A percentile compares a stretch with the other conserved stretches of the same genome.
Conservation (phyloP, 805 yeast genomes). For the Candida tammaniensis region DNA sequence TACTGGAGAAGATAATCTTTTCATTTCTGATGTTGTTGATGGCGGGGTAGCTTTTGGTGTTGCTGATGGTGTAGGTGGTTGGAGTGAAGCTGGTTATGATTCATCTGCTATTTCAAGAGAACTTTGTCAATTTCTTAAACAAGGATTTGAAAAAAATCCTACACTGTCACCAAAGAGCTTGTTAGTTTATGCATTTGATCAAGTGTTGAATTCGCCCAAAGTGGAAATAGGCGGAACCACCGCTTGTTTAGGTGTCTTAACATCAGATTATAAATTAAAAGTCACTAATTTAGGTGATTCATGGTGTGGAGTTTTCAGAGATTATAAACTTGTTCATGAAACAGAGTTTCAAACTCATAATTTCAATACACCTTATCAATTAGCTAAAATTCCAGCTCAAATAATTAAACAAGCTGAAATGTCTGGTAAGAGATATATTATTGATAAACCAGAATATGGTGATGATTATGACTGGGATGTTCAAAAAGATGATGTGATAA, state of each 20-base stretch:
- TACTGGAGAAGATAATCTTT: constrained; percentile 76
- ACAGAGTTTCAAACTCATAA: constrained; percentile 80
- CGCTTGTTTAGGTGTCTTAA: constrained; percentile 76
- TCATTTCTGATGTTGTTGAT: constrained; percentile 41
- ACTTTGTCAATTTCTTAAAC: constrained; percentile 57
- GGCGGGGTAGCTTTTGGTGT: constrained; percentile 65
- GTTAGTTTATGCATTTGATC: constrained; percentile 53
- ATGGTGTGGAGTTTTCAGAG: constrained; percentile 85
- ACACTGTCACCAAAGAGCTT: constrained; percentile 43
- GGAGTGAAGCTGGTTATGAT: constrained; percentile 90
- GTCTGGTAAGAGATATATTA: constrained; percentile 61
- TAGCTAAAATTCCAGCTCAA: constrained; percentile 75
- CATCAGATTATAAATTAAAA: constrained; percentile 51
- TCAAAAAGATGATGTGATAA: constrained; percentile 66
- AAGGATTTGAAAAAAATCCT: constrained; percentile 22
- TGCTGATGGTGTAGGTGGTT: constrained; percentile 97
- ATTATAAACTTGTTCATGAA: constrained; percentile 55
- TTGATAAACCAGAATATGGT: constrained; percentile 67
- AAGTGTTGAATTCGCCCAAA: constrained; percentile 49
- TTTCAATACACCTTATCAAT: constrained; percentile 89
- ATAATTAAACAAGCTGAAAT: constrained; percentile 51
- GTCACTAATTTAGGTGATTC: constrained; percentile 92
- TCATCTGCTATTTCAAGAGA: constrained; percentile 85
- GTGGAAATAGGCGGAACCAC: constrained; percentile 94
- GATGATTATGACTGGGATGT: constrained; percentile 67